phyloP scores from a whole-genome alignment of 257 asterid genomes.

The Solanum raphanifolium region DNA sequence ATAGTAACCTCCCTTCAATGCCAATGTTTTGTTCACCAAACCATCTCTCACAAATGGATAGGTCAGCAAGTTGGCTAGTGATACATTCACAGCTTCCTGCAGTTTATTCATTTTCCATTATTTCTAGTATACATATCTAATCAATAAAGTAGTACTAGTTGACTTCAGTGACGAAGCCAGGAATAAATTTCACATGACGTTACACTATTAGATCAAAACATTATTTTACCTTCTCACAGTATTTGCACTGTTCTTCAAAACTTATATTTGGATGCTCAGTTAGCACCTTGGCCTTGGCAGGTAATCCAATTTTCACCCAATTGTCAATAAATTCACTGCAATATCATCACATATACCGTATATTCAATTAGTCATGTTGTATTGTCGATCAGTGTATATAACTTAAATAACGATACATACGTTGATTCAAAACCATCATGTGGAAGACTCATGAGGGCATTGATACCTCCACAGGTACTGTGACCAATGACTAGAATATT shows the following conservation, averaged over 20 bases:
- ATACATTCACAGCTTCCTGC: constrained; percentile 93
- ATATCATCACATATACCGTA: too few relatives aligned
- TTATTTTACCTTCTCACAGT: constrained; percentile 56
- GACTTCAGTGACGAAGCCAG: too few relatives aligned
- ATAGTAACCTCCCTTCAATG: constrained; percentile 77
- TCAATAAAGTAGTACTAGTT: too few relatives aligned
- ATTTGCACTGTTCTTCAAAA: constrained; percentile 37
- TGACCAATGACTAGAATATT: constrained; percentile 85
- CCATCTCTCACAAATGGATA: constrained; percentile 86
- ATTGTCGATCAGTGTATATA: background rate
- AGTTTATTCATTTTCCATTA: background rate
- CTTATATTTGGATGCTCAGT: constrained; percentile 16
- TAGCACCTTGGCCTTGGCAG: constrained; percentile 65
- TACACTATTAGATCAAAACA: background rate
- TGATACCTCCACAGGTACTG: constrained; percentile 87
- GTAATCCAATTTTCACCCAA: constrained; percentile 76
- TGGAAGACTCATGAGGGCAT: constrained; percentile 78
- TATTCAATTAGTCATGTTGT: background rate
- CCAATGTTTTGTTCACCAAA: constrained; percentile 66
- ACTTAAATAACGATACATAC: constrained; percentile 17
- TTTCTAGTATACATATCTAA: background rate
- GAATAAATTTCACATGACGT: too few relatives aligned
- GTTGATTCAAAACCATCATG: constrained; percentile 56
- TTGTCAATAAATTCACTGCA: constrained; percentile 82
- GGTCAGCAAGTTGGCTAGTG: constrained; percentile 69